These are phyloP conservation scores for Pichia sp. DNA, from an alignment of 1,139 yeast genomes.

Conservation along the genomic window DNA sequence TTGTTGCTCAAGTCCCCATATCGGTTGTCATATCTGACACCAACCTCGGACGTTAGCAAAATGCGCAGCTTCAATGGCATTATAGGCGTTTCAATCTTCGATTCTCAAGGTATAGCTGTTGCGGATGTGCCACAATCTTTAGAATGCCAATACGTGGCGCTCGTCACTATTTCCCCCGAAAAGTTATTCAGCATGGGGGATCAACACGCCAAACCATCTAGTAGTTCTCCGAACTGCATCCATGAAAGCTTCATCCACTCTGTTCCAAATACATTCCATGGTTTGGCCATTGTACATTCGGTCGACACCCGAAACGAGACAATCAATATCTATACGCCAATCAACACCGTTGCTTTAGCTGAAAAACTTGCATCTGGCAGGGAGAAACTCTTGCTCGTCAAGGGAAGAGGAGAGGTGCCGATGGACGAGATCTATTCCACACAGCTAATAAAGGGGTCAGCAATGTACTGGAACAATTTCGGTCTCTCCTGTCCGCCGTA, in stretches of 20 bases:
- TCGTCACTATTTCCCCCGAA: constrained; percentile 35
- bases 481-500: constrained; percentile 14
- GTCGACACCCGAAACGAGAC: constrained; percentile 40
- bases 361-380: constrained; percentile 25
- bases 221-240: constrained; percentile 20
- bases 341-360: constrained; percentile 23
- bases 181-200: constrained; percentile 3
- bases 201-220: background rate
- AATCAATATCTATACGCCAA: constrained; percentile 60
- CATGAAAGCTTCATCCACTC: constrained; percentile 12
- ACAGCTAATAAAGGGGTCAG: constrained; percentile 3
- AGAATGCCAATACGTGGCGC: constrained; percentile 53
- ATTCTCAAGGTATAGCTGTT: constrained; percentile 33
- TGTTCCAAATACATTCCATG: constrained; percentile 30
- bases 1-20: constrained; percentile 46
- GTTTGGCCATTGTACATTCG: constrained; percentile 58
- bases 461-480: constrained; percentile 9
- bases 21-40: constrained; percentile 39
- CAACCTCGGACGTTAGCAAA: constrained; percentile 23
- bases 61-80: constrained; percentile 36
- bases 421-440: constrained; percentile 34
- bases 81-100: constrained; percentile 37
- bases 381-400: constrained; percentile 44
- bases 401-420: constrained; percentile 66
- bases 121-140: constrained; percentile 42